Conservation (phyloP, 1,284 basidiomycete genomes). For the Neolentinus lepideus region DNA sequence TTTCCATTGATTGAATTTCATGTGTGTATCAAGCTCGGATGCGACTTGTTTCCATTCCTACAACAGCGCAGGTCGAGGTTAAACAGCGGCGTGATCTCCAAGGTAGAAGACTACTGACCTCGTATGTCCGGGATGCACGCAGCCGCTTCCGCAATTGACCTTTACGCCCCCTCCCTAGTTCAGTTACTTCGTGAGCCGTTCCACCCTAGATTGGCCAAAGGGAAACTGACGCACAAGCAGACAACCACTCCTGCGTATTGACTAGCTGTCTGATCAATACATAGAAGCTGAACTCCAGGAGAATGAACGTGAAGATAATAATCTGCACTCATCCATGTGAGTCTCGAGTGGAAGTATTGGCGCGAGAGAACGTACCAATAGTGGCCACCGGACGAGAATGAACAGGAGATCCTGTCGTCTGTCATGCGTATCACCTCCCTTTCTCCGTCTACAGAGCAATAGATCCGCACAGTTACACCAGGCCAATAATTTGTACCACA, state of each 20-base stretch:
- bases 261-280: conserved; percentile 87
- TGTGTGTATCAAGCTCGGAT: conserved; percentile 69
- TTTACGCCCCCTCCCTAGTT: conserved; percentile 77
- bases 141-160: conserved; percentile 71
- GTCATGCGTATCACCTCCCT: conserved; percentile 35
- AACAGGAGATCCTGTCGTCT: conserved; percentile 75
- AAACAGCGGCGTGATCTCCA: not conserved
- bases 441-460: conserved; percentile 36
- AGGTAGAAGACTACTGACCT: conserved; percentile 22
- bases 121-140: conserved; percentile 67
- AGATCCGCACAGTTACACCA: not conserved
- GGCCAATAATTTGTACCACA: not conserved
- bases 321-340: conserved; percentile 31
- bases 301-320: conserved; percentile 82
- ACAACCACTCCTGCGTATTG: conserved; percentile 87
- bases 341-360: not conserved
- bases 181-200: not conserved
- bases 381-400: conserved; percentile 81
- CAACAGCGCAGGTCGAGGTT: not conserved
- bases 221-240: conserved; percentile 57
- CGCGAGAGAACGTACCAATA: conserved; percentile 55
- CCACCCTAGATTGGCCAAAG: not conserved
- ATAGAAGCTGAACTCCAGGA: conserved; percentile 82
- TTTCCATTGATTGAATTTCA: conserved; percentile 89
- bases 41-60: conserved; percentile 87